Conservation (phyloP, 148 eudicot species). For the Vaccinium corymbosum region DNA sequence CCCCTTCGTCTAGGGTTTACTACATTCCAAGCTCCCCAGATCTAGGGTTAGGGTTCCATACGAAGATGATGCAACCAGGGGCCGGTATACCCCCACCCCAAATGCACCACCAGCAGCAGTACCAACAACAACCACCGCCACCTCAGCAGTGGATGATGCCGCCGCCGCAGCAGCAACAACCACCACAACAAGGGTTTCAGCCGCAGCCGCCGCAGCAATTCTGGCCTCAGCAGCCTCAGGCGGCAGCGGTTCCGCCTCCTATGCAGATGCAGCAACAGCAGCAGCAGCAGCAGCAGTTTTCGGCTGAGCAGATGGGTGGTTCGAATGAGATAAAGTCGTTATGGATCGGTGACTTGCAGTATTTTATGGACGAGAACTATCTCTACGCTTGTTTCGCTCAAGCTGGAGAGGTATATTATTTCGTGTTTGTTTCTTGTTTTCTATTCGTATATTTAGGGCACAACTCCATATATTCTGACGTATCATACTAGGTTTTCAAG, state of each 20-base stretch:
- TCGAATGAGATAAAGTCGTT: constrained; percentile 73
- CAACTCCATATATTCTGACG: too few species aligned
- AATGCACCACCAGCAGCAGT: constrained; percentile 33
- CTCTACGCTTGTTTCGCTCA: constrained; percentile 47
- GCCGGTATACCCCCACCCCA: constrained; percentile 47
- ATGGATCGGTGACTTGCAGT: constrained; percentile 98
- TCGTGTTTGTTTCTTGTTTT: not conserved
- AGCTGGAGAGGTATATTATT: constrained; percentile 71
- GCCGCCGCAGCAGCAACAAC: constrained; percentile 19
- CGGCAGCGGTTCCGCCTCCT: constrained; percentile 10
- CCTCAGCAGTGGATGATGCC: constrained; percentile 21
- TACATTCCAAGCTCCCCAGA: not conserved
- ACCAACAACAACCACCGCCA: constrained; percentile 40
- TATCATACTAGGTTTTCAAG: too few species aligned
- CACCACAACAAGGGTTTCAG: constrained; percentile 10
- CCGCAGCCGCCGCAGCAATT: constrained; percentile 23
- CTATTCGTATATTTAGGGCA: not conserved
- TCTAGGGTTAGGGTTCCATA: constrained; percentile 14
- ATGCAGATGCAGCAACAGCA: constrained; percentile 33
- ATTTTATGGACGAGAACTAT: constrained; percentile 90
- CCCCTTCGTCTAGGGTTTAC: constrained; percentile 9
- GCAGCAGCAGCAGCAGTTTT: constrained; percentile 23
- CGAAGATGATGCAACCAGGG: constrained; percentile 69
- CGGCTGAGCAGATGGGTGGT: constrained; percentile 22
- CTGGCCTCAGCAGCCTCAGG: constrained; percentile 32